Base-by-base conservation (phyloP, 2,329 filamentous ascomycete genomes). In the Tothia fuscella region DNA sequence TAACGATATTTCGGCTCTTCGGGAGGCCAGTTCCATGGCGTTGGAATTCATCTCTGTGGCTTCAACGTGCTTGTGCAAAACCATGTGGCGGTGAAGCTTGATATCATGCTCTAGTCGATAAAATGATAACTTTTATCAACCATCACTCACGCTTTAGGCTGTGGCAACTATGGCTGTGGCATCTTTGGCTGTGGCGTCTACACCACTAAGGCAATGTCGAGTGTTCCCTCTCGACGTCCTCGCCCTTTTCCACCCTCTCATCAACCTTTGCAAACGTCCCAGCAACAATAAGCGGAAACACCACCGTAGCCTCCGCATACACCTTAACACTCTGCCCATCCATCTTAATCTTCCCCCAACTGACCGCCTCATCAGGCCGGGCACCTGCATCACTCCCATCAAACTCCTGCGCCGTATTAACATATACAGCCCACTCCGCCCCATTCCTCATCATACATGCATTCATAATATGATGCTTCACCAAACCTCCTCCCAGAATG, bases 401-500 rank as follows among this genome's bases (percentile, higher is more conserved):
- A 57, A 95, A 98, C 59, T 98, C 91, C 59, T 95, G 87, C 0
- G 78, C 91, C 1, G 91, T 98, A 62, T 98, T 98, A 61, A 98
- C 86, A 59, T 94, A 98, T 2, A 98, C 91, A 2, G 91, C 91
- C 48, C 84, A 89, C 61, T 98, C 91, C 13, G 91, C 91, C 2
- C 91, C 91, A 54, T 98, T 98, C 38, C 91, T 78, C 91, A 98
- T 96, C 53, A 98, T 62, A 53, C 87, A 94, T 2, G 91, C 91
- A 59, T 98, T 98, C 39, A 91, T 88, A 56, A 98, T 96, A 60
- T 98, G 91, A 56, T 98, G 91, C 67, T 98, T 98, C 53, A 98
- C 74, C n/a, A 98, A 67, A 1, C 91, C 91, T 5, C 91, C 91
- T 0, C 91, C 91, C 0, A 98, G 69, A 43, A 98, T 85, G 51